Base-by-base conservation (phyloP, 1,284 basidiomycete species). In the Microbotryum intermedium region DNA sequence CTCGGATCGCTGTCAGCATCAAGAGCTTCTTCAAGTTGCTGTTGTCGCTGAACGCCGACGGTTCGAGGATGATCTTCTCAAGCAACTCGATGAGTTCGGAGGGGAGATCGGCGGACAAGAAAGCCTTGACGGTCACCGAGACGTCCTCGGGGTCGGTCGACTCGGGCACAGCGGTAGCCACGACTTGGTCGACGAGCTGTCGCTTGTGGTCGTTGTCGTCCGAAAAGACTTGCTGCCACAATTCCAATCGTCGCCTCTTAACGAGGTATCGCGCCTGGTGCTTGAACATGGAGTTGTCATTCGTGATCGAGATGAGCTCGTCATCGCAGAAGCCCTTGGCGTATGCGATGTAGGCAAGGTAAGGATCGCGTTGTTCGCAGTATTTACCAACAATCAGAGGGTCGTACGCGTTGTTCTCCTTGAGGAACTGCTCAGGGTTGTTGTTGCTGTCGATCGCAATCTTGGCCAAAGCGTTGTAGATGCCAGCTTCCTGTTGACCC, bases 241-340 rank as follows among this genome's bases (percentile, higher is more conserved):
- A 84, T 67, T 98, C 94, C 26, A 90, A 84, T 67, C 93, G 87
- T 65, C 94, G 88, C 68, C 95, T 86, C 79, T 94, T 97, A 74
- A 97, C 90, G 64, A 98, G 84, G 78, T 99, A 99, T 45, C 95
- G 85, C 57, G 95, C 90, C 77, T 98, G 95, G 74, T 98, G 94
- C 79, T 98, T 99, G 83, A 95, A 99, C 95, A 98, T 99, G 39
- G 92, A 87, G 79, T 99, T 99, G 71, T 97, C 94, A 75, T 98
- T 98, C 58, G 95, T 98, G 76, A 99, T 94, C 39, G 84, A 76
- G 74, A 99, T 92, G 69, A 99, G 83, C 77, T 99, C 95, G 13
- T 98, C 92, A 70, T 99, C 95, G 73, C 95, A 99, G 79, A 97
- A 88, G 68, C 95, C 95, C 77, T 98, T 98, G 56, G 95, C 95